Evolutionary conservation across 2,329 filamentous ascomycete species (phyloP), one percentile per base, ranked within the genome.

Genomic region (Aureobasidium namibiae): DNA sequence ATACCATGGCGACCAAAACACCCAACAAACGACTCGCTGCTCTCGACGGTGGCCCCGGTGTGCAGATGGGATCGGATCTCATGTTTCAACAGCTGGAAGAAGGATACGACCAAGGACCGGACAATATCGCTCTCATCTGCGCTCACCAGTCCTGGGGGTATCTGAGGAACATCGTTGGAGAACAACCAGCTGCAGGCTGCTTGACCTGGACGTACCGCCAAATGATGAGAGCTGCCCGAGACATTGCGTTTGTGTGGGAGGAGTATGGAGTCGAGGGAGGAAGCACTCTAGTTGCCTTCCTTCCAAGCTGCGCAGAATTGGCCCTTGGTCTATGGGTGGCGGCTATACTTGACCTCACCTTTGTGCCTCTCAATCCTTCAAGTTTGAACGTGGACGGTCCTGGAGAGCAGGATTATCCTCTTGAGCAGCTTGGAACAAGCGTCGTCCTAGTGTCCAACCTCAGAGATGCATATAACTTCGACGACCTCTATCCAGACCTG

Each of bases 141-240:
- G 36, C 26, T n/a, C 52, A 56, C 5, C 52, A 56, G 31, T 45
- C 38, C 1, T 56, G 34, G 29, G 38, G 39, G 14, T 24, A 45
- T 45, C 52, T 56, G 9, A 24, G 11, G 14, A 14, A n/a, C 4
- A 23, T 56, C 3, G 52, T 36, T 7, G 52, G 52, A 26, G 18
- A 21, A 1, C 4, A 23, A 8, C 18, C 26, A 3, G 18, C 8
- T 5, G 18, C 24, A 9, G 52, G 52, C 29, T 44, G 41, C 23
- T 31, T 56, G 8, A 56, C 52, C 8, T 56, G 39, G 52, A 56
- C 52, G 4, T 56, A 56, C 21, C 52, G 41, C 6, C 52, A 56
- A 39, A 1, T 56, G 39, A 56, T 56, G 52, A n/a, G 9, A 26
- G 52, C 39, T 2, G 18, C 52, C 3, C 26, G 21, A 18, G 31